Evolutionary conservation across 257 asterid genomes (phyloP).

Genomic region (Nemophila menziesii): DNA sequence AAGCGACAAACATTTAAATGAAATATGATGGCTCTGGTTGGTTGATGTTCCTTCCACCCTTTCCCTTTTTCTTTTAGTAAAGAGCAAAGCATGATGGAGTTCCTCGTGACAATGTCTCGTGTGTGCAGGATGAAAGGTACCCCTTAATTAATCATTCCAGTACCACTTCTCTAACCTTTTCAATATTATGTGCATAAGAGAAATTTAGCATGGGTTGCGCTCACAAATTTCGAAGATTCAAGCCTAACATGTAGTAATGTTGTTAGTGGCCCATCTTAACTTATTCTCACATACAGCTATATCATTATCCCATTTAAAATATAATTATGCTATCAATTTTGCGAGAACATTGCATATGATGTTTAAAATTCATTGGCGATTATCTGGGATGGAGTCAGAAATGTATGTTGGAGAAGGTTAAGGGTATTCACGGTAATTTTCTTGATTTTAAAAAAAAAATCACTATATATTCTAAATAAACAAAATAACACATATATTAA

Average conservation of each 20-base stretch:
- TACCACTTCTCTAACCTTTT: not conserved
- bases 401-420: no score
- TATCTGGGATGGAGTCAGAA: not conserved
- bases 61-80: not conserved
- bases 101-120: constrained; percentile 9
- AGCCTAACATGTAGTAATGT: no score
- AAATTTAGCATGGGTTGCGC: not conserved
- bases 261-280: no score
- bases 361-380: no score
- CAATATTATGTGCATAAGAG: not conserved
- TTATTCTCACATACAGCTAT: no score
- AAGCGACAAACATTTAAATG: not conserved
- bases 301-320: no score
- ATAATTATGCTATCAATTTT: no score
- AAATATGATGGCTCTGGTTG: not conserved
- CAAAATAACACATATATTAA: no score
- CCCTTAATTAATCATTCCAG: not conserved
- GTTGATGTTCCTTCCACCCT: not conserved
- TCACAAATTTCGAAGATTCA: not conserved
- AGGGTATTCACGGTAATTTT: no score
- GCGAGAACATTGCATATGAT: no score
- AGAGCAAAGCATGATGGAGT: not conserved
- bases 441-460: no score
- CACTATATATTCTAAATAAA: no score
- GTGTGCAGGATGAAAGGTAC: constrained; percentile 1